Evolutionary conservation across 768 basidiomycete genomes (phyloP), one percentile per base, ranked within the genome.

Genomic region (Gymnopilus junonius): DNA sequence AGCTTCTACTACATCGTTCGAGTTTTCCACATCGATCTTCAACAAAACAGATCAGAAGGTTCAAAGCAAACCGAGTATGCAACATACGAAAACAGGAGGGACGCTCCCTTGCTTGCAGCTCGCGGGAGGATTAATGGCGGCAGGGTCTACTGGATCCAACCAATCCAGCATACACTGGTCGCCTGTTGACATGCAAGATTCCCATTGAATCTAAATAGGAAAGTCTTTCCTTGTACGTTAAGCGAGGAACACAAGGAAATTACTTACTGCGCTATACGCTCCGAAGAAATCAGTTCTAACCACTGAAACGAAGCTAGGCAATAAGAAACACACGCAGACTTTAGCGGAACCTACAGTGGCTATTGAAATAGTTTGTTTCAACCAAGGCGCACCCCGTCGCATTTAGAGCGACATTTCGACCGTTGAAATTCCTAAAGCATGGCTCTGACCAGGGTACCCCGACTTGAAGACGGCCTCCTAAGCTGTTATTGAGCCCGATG

Each of bases 1-100:
- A 14, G 71, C 70, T 1, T 59, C 59, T 12, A 69, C 40, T 15
- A 75, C 65, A 59, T 73, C 74, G 29, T 55, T 34, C 20, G 62
- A 40, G 6, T 21, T 35, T n/a, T 59, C 35, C 50, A 74, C 68
- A 35, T 72, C 71, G 15, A 75, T 61, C 74, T 75, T 48, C 25
- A 54, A 12, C 12, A n/a, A n/a, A n/a, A n/a, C 8, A 21, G 32
- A 8, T 12, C 12, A 14, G 34, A 25, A 35, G 29, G n/a, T 15
- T n/a, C n/a, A n/a, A n/a, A n/a, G n/a, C n/a, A n/a, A n/a, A n/a
- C n/a, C n/a, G n/a, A n/a, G n/a, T n/a, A n/a, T n/a, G n/a, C n/a
- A n/a, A n/a, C 68, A 14, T 23, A 72, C 71, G 56, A 65, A 70
- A 35, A 63, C 65, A 25, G 51, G 54, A 29, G 70, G 54, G 8